Base-by-base conservation (phyloP, 768 basidiomycete genomes). In the Pisolithus marmoratus region DNA sequence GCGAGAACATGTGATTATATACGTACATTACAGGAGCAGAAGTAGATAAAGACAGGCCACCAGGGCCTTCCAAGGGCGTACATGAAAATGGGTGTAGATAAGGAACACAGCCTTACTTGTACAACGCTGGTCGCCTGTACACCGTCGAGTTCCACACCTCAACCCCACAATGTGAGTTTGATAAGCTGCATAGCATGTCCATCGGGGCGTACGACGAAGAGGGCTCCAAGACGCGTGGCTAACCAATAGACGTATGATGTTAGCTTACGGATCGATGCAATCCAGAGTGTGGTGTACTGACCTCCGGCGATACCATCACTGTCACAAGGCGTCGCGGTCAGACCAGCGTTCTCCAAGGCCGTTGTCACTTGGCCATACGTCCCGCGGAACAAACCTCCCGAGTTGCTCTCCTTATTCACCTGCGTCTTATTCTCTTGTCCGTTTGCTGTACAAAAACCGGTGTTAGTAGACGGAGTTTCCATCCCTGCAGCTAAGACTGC, bases 121-220 rank as follows among this genome's bases (percentile, higher is more conserved):
- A 34, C 34, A 34, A 34, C 3, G 14, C 15, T 34, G 34, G 34
- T 15, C 12, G 14, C 34, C 5, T 34, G 34, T 34, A 15, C 12
- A 34, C 12, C 12, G 20, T 14, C 41, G 17, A 23, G 19, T 11
- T 50, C 29, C 11, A 38, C 3, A 47, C 22, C 31, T 70, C 54
- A 74, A 23, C 70, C 74, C 72, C 74, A 74, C 31, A 75, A 45
- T 0, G 74, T 73, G 7, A 75, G 63, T 54, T 72, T 72, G 54
- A 58, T 65, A 50, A 75, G 54, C 52, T 73, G 71, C 7, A 75
- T 58, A 14, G 54, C 62, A n/a, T 60, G 62, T 3, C 63, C 67
- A n/a, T 56, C 54, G 34, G 58, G 63, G 37, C 60, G 68, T 37
- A 67, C 70, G 31, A 75, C 70, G 48, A 75, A 74, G 19, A 75